Evolutionary conservation across 768 basidiomycete species (phyloP), one percentile per base, ranked within the genome.

Genomic region (Lactarius indigo): DNA sequence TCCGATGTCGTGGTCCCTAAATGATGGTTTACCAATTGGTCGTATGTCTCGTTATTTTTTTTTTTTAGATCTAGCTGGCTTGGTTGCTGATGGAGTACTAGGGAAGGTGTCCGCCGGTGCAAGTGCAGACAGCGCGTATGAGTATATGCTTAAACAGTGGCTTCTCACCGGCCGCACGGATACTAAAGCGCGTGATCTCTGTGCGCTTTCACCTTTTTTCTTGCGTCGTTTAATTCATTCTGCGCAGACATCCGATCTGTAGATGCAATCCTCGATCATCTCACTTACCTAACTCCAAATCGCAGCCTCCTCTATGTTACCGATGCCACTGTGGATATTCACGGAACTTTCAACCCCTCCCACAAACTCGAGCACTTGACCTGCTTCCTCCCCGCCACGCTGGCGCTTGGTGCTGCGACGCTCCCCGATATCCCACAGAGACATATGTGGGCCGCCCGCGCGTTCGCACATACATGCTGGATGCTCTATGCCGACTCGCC

Each of bases 81-180:
- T 39, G 9, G 28, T 59, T 54, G 52, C 69, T 56, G 35, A 55
- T 75, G 81, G 82, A 72, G 64, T 62, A 37, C 23, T 61, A 75
- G 73, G 61, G 13, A 26, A 47, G 26, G 56, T 88, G 13, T 87
- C 88, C 1, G 85, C 90, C 10, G 90, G 89, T 33, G 84, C 83
- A 5, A 80, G 80, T 63, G 86, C 88, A 12, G 91, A 92, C 70
- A 92, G 91, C 71, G 84, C 84, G 15, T 89, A 91, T 66, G 91
- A 92, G 74, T 92, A 92, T 72, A 81, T 89, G 56, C 82, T 92
- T 60, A 92, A 92, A 72, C 84, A 87, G 63, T 90, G 86, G 76
- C 78, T 92, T 9, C 80, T 91, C 52, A 88, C 88, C 8, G 85
- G 82, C 28, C 81, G 82, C 71, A 84, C 84, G 8, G 89, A 92